phyloP scores from a whole-genome alignment of 495 filamentous ascomycete species.

The Podospora pseudopauciseta region DNA sequence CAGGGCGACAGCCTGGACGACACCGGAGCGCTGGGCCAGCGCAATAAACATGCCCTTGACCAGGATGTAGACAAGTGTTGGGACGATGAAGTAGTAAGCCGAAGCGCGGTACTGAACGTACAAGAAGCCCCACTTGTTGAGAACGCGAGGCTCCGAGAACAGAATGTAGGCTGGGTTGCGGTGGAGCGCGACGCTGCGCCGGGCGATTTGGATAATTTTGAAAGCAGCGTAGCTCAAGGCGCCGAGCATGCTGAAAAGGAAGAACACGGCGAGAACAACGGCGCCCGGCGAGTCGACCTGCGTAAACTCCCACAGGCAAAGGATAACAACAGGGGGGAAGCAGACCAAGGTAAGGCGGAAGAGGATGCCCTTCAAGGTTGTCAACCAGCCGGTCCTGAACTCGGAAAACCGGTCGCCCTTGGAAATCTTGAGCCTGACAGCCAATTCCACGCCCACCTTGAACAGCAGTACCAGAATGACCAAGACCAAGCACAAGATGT shows the following conservation, averaged over 20 bases:
- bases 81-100: constrained; percentile 94
- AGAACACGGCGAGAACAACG: constrained; percentile 83
- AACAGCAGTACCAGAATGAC: constrained; percentile 70
- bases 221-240: constrained; percentile 84
- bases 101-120: constrained; percentile 97
- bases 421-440: constrained; percentile 67
- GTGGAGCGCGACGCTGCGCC: constrained; percentile 84
- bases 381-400: constrained; percentile 82
- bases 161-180: constrained; percentile 96
- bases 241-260: constrained; percentile 73
- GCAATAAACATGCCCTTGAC: constrained; percentile 91
- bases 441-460: constrained; percentile 72
- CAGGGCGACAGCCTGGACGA: constrained; percentile 77
- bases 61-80: constrained; percentile 71
- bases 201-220: constrained; percentile 86
- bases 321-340: constrained; percentile 85
- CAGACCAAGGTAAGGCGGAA: constrained; percentile 90
- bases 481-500: constrained; percentile 79
- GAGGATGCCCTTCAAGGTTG: constrained; percentile 60
- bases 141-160: constrained; percentile 84
- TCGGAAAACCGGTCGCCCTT: constrained; percentile 87
- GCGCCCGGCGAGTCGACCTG: constrained; percentile 80
- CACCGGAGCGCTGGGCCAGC: constrained; percentile 69
- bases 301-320: constrained; percentile 95
- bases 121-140: constrained; percentile 99